phyloP scores from a whole-genome alignment of 2,329 filamentous ascomycete species.

The Penicillium carneum region DNA sequence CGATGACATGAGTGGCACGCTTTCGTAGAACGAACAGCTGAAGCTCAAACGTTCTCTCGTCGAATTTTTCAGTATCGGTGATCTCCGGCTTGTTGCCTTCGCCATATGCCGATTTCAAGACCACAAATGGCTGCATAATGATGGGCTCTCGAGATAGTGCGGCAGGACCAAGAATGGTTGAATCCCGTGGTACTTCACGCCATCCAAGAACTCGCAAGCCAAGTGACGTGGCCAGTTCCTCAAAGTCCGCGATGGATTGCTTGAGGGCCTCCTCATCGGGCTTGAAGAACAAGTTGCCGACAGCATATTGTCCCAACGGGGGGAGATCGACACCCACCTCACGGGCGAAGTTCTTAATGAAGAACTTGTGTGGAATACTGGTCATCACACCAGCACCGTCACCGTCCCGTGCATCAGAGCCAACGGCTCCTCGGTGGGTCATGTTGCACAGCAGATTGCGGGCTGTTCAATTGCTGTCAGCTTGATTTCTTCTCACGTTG shows the following conservation, averaged over 20 bases:
- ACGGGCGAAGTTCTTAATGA: conserved; percentile 95
- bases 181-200: conserved; percentile 94
- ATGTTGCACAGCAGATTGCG: conserved; percentile 98
- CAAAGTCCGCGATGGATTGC: conserved; percentile 89
- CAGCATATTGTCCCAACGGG: conserved; percentile 89
- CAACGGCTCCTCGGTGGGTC: conserved; percentile 98
- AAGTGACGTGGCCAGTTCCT: conserved; percentile 87
- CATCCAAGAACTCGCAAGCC: conserved; percentile 91
- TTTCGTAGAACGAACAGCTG: conserved; percentile 95
- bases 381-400: conserved; percentile 99
- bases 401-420: conserved; percentile 95
- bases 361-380: conserved; percentile 97
- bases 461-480: conserved; percentile 59
- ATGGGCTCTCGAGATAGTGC: conserved; percentile 92
- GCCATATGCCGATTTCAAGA: conserved; percentile 84
- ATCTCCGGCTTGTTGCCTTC: conserved; percentile 77
- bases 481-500: neutral
- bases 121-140: conserved; percentile 94
- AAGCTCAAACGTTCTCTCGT: conserved; percentile 85
- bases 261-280: conserved; percentile 88
- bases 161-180: conserved; percentile 87
- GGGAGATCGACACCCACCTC: conserved; percentile 89
- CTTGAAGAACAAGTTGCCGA: conserved; percentile 98
- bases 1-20: conserved; percentile 91
- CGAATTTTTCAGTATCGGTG: conserved; percentile 80